phyloP scores from a whole-genome alignment of 2,329 filamentous ascomycete species.

The Pseudogymnoascus sp. region DNA sequence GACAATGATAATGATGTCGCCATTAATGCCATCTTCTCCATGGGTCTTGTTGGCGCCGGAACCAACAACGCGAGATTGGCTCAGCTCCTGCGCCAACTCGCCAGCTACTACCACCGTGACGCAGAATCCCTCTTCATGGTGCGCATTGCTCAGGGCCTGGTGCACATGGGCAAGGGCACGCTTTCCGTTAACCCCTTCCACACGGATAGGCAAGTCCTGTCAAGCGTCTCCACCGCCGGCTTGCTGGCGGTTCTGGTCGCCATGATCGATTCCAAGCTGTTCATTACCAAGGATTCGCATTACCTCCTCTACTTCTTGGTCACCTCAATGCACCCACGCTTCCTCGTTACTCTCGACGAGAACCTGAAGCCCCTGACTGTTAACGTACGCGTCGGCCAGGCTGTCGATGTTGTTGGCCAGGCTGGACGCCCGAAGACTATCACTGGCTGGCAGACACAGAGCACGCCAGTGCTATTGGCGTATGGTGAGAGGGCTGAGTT shows the following conservation, averaged over 20 bases:
- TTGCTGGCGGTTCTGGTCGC: slow-evolving; percentile 84
- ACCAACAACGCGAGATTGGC: slow-evolving; percentile 97
- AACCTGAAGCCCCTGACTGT: slow-evolving; percentile 87
- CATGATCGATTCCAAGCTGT: slow-evolving; percentile 92
- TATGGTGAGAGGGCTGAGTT: slow-evolving; percentile 93
- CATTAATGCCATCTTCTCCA: slow-evolving; percentile 97
- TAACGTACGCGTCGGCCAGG: slow-evolving; percentile 94
- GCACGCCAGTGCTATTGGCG: slow-evolving; percentile 91
- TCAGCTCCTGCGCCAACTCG: slow-evolving; percentile 86
- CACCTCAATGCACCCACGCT: slow-evolving; percentile 92
- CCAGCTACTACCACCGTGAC: slow-evolving; percentile 96
- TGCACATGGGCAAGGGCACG: slow-evolving; percentile 99
- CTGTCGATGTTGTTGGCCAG: slow-evolving; percentile 95
- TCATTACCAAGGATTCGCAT: slow-evolving; percentile 60
- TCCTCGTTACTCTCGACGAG: slow-evolving; percentile 93
- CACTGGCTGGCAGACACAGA: slow-evolving; percentile 98
- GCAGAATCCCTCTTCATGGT: slow-evolving; percentile 98
- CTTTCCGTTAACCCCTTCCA: slow-evolving; percentile 97
- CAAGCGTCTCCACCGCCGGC: slow-evolving; percentile 81
- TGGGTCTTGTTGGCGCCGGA: slow-evolving; percentile 92
- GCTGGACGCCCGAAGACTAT: slow-evolving; percentile 97
- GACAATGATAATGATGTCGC: slow-evolving; percentile 98
- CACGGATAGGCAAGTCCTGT: slow-evolving; percentile 92
- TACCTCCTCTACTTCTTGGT: slow-evolving; percentile 97
- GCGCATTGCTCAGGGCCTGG: slow-evolving; percentile 88